Percentiles rank a stretch among this genome's conserved stretches.
phyloP scores from a whole-genome alignment of 2,329 filamentous ascomycete genomes.

The Furcasterigmium sp. region DNA sequence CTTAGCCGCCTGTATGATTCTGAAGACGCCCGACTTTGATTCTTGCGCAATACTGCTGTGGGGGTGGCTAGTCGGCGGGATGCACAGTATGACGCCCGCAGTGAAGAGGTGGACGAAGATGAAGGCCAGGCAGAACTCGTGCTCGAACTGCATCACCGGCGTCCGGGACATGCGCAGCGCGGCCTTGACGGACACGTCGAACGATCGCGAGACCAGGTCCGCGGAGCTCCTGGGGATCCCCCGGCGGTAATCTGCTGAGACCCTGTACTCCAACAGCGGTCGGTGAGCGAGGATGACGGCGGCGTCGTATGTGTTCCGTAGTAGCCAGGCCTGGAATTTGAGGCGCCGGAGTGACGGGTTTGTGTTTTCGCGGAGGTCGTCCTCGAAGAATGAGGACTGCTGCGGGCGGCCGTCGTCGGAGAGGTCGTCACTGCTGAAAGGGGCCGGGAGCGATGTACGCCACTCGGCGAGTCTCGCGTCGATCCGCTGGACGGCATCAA shows the following conservation, averaged over 20 bases:
- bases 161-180: constrained; percentile 22
- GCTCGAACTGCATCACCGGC: constrained; percentile 17
- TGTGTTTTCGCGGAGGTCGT: background rate
- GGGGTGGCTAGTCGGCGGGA: constrained; percentile 20
- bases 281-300: constrained; percentile 15
- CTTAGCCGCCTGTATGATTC: constrained; percentile 19
- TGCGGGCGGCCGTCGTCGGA: constrained; percentile 1
- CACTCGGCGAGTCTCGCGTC: constrained; percentile 10
- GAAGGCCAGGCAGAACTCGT: constrained; percentile 15
- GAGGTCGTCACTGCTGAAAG: constrained; percentile 6
- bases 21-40: constrained; percentile 21
- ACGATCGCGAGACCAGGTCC: constrained; percentile 4
- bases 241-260: constrained; percentile 5
- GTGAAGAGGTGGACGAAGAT: constrained; percentile 14
- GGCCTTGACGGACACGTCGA: constrained; percentile 16
- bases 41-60: constrained; percentile 19
- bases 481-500: constrained; percentile 10
- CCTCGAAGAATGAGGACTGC: constrained; percentile 1
- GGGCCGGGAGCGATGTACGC: constrained; percentile 7
- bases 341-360: constrained; percentile 5
- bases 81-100: constrained; percentile 20
- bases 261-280: constrained; percentile 16
- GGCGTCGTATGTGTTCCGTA: constrained; percentile 16
- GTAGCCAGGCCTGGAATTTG: constrained; percentile 6
- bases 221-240: constrained; percentile 3